These are phyloP conservation scores for Botrytis squamosa DNA, from an alignment of 2,329 filamentous ascomycete genomes.

Conservation along the genomic window DNA sequence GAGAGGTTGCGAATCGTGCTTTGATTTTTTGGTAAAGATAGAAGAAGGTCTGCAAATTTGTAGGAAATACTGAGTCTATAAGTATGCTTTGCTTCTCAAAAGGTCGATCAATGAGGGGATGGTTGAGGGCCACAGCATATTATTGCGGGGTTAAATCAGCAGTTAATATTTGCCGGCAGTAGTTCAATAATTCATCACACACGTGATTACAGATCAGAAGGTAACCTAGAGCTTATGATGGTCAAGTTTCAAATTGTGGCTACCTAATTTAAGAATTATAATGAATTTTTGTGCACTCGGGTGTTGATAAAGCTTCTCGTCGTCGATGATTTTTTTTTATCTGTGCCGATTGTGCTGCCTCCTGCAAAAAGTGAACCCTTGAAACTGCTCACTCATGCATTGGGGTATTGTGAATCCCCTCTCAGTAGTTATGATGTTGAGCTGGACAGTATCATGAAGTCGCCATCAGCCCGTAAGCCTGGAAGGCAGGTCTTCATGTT, in stretches of 20 bases:
- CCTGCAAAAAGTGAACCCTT: background rate
- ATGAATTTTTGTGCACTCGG: background rate
- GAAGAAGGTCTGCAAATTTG: background rate
- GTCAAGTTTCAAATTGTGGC: background rate
- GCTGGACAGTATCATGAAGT: background rate
- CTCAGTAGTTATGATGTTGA: background rate
- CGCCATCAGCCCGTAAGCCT: background rate
- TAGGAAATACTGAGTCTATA: background rate
- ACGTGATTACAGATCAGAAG: background rate
- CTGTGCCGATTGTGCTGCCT: background rate
- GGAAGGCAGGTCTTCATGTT: background rate
- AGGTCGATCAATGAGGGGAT: slow-evolving; percentile 15
- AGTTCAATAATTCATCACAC: background rate
- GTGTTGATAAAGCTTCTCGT: background rate
- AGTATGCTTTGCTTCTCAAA: background rate
- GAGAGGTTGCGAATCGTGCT: background rate
- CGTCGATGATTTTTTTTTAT: background rate
- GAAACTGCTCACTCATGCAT: background rate
- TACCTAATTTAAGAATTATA: background rate
- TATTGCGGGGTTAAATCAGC: slow-evolving; percentile 4
- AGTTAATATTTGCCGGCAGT: slow-evolving; percentile 11
- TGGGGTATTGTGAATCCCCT: background rate
- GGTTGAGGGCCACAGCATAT: background rate
- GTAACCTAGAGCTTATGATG: background rate
- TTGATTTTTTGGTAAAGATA: background rate